Conservation (phyloP, 257 asterid genomes). For the Gardenia jasminoides region DNA sequence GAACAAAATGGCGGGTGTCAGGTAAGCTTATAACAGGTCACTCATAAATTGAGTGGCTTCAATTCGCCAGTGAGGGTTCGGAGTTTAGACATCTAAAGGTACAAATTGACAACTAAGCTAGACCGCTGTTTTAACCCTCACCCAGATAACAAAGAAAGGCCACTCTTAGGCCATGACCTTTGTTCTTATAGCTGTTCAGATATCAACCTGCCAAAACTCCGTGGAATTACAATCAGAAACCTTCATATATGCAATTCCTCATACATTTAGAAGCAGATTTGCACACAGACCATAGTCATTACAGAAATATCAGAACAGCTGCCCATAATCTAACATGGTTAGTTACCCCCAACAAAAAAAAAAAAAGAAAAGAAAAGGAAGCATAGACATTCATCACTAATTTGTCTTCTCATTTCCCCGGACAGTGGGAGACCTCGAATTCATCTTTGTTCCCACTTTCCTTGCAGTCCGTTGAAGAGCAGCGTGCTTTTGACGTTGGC, state of each 20-base stretch:
- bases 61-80: background rate
- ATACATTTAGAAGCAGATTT: background rate
- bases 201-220: background rate
- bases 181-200: background rate
- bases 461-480: conserved; percentile 59
- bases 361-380: no score
- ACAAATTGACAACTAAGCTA: no score
- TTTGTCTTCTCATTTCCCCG: conserved; percentile 38
- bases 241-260: background rate
- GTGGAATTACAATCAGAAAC: background rate
- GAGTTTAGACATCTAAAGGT: background rate
- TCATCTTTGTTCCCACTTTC: conserved; percentile 56
- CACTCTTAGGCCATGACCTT: background rate
- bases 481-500: conserved; percentile 59
- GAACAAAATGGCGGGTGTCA: background rate
- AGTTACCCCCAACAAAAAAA: background rate
- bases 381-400: conserved; percentile 36
- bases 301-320: background rate
- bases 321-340: conserved; percentile 1
- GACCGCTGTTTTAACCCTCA: background rate
- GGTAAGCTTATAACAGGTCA: background rate
- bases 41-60: background rate
- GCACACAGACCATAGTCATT: background rate
- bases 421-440: conserved; percentile 33
- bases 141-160: background rate